A percentile compares a stretch with the other conserved stretches of the same genome.
These are phyloP conservation scores for Penicillium macrosclerotiorum DNA, from an alignment of 495 filamentous ascomycete species.

Conservation along the genomic window DNA sequence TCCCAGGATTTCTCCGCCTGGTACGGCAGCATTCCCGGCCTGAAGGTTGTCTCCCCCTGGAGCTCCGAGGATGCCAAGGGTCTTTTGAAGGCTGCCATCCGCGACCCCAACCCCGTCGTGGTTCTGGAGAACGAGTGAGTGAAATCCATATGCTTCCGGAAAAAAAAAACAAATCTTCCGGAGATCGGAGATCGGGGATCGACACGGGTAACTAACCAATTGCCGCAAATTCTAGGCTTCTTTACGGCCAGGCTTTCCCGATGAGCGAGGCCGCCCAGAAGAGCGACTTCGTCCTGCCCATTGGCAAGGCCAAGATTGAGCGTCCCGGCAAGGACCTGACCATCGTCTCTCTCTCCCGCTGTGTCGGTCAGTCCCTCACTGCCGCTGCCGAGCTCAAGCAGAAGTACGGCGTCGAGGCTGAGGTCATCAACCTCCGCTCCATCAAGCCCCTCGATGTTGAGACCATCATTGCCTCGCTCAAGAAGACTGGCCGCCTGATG, in stretches of 20 bases:
- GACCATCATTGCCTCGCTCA: conserved; percentile 90
- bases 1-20: conserved; percentile 97
- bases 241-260: conserved; percentile 91
- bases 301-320: conserved; percentile 99
- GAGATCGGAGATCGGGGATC: neutral
- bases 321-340: conserved; percentile 93
- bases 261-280: conserved; percentile 95
- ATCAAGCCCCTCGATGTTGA: conserved; percentile 96
- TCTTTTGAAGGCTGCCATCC: conserved; percentile 93
- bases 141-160: neutral
- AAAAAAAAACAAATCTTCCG: no score
- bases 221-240: conserved; percentile 50
- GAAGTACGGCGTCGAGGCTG: conserved; percentile 92
- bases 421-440: conserved; percentile 97
- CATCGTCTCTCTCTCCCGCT: conserved; percentile 90
- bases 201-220: conserved; percentile 17
- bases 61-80: conserved; percentile 98
- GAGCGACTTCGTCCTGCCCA: conserved; percentile 90
- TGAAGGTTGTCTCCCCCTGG: conserved; percentile 96
- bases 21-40: conserved; percentile 96
- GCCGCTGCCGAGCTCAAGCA: conserved; percentile 88
- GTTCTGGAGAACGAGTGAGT: conserved; percentile 92
- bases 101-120: conserved; percentile 94
- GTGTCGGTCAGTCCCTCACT: conserved; percentile 86
- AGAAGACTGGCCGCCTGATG: conserved; percentile 94